phyloP scores from a whole-genome alignment of 768 basidiomycete genomes.

The Suillus decipiens region DNA sequence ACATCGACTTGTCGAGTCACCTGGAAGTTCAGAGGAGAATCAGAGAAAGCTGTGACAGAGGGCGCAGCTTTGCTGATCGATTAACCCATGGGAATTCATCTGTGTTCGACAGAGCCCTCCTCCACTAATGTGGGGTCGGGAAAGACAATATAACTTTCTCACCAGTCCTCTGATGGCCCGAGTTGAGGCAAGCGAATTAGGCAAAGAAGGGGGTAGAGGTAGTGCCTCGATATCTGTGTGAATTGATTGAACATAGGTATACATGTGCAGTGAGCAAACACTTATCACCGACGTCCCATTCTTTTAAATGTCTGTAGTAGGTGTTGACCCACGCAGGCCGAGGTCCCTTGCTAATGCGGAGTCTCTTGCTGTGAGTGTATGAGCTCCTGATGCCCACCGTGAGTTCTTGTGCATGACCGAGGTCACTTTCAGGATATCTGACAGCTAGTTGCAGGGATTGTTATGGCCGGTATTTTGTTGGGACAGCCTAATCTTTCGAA shows the following conservation, averaged over 20 bases:
- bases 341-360: conserved; percentile 72
- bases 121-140: too few species aligned
- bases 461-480: neutral
- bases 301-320: conserved; percentile 42
- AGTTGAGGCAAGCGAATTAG: conserved; percentile 77
- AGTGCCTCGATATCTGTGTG: conserved; percentile 57
- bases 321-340: conserved; percentile 65
- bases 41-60: too few species aligned
- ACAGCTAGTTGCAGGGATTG: neutral
- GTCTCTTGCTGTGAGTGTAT: conserved; percentile 61
- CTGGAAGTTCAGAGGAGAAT: too few species aligned
- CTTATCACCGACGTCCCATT: conserved; percentile 65
- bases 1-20: too few species aligned
- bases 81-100: too few species aligned
- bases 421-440: conserved; percentile 71
- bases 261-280: conserved; percentile 13
- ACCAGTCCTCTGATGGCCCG: too few species aligned
- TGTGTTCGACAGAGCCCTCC: too few species aligned
- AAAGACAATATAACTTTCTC: too few species aligned
- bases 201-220: conserved; percentile 87
- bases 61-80: too few species aligned
- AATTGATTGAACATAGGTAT: neutral
- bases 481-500: neutral
- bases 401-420: conserved; percentile 97
- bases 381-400: conserved; percentile 83